Evolutionary conservation across 148 eudicot species (phyloP).

Genomic region (Camellia lanceoleosa): DNA sequence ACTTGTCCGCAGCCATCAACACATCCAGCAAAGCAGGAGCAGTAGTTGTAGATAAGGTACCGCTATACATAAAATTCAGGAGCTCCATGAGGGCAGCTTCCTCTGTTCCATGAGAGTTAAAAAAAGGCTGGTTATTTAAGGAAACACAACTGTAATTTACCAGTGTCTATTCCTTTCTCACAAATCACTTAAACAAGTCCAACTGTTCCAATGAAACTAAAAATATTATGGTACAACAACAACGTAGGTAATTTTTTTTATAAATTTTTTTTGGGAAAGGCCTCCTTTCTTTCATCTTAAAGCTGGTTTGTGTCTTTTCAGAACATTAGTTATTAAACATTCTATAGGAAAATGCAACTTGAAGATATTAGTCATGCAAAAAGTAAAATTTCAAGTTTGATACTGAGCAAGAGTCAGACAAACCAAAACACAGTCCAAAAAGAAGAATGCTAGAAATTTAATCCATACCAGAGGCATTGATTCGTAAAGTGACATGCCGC

Average conservation of each 20-base stretch:
- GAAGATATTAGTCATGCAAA: slow-evolving; percentile 5
- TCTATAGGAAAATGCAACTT: not conserved
- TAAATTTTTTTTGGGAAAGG: not conserved
- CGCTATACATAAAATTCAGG: slow-evolving; percentile 78
- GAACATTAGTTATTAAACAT: not conserved
- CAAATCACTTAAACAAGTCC: not conserved
- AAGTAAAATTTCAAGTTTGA: not conserved
- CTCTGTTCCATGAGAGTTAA: slow-evolving; percentile 46
- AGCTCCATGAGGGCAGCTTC: slow-evolving; percentile 82
- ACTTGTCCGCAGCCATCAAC: slow-evolving; percentile 84
- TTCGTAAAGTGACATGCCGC: slow-evolving; percentile 86
- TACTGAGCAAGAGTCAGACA: not conserved
- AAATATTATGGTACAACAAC: not conserved
- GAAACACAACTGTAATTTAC: not conserved
- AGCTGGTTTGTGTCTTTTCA: not conserved
- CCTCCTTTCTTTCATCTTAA: slow-evolving; percentile 7
- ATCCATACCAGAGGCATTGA: slow-evolving; percentile 78
- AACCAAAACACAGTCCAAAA: not conserved
- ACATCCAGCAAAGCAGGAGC: slow-evolving; percentile 71
- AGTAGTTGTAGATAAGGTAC: slow-evolving; percentile 47
- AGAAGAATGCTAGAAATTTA: slow-evolving; percentile 9
- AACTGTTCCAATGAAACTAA: not conserved
- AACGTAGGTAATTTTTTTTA: not conserved
- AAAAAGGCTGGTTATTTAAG: not conserved
- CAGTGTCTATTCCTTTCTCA: not conserved